These are phyloP conservation scores for Cyclotella baltica DNA, from an alignment of 108 stramenopile species.

Conservation along the genomic window DNA sequence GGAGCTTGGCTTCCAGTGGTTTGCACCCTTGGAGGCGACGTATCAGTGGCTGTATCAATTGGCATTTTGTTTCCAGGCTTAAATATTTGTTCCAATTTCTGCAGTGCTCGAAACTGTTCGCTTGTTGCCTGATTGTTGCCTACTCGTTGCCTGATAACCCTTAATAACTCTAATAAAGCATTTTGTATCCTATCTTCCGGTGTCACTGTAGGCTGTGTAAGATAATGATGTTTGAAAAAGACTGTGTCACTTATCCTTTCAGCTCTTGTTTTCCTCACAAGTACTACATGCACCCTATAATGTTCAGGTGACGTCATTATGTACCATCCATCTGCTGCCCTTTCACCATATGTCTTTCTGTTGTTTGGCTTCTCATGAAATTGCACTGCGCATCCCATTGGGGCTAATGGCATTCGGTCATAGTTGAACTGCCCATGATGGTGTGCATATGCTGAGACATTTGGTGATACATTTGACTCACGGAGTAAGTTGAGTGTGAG, in stretches of 20 bases:
- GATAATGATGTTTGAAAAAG: slow-evolving; percentile 36
- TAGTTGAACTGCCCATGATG: no score
- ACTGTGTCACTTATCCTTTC: slow-evolving; percentile 35
- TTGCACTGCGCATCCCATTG: no score
- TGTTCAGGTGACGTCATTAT: slow-evolving; percentile 3
- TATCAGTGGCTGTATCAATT: neutral
- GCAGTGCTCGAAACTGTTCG: neutral
- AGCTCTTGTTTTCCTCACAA: slow-evolving; percentile 19
- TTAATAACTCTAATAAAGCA: no score
- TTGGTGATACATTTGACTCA: slow-evolving; percentile 32
- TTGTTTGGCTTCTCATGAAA: no score
- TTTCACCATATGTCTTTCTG: slow-evolving; percentile 24
- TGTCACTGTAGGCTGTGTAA: no score
- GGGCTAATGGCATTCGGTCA: no score
- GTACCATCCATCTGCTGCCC: slow-evolving; percentile 32
- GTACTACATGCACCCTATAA: no score
- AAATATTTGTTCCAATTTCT: neutral
- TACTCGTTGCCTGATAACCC: neutral
- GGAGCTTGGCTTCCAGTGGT: neutral
- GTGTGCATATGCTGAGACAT: no score
- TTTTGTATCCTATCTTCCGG: slow-evolving; percentile 10
- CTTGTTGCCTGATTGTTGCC: neutral
- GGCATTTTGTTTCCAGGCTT: neutral
- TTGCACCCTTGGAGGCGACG: neutral
- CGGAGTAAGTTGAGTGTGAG: slow-evolving; percentile 56